Evolutionary conservation across 2,329 filamentous ascomycete genomes (phyloP).

Genomic region (Beauveria rudraprayagi): DNA sequence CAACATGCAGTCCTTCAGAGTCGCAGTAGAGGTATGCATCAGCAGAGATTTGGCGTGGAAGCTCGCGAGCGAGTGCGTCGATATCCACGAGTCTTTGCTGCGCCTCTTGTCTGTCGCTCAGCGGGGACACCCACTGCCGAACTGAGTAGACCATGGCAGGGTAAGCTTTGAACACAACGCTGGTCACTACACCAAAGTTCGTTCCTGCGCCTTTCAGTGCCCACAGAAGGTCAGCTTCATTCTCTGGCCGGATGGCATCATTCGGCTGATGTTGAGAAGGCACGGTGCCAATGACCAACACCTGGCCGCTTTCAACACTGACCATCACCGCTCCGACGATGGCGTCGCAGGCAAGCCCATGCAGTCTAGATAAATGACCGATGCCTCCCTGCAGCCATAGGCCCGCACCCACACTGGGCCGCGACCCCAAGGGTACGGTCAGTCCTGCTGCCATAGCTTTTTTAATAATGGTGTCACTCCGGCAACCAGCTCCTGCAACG

Average conservation of each 20-base stretch:
- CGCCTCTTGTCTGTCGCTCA: conserved; percentile 20
- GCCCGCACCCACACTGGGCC: conserved; percentile 53
- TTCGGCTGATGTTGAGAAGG: conserved; percentile 35
- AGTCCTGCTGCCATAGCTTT: conserved; percentile 38
- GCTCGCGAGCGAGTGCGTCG: conserved; percentile 30
- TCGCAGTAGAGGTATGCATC: conserved; percentile 51
- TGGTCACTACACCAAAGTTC: conserved; percentile 51
- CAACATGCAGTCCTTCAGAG: conserved; percentile 27
- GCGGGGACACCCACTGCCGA: neutral
- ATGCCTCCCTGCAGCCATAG: conserved; percentile 59
- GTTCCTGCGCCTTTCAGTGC: conserved; percentile 50
- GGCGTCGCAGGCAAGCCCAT: conserved; percentile 50
- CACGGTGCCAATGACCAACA: conserved; percentile 39
- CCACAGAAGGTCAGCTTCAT: conserved; percentile 48
- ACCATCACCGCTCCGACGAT: conserved; percentile 54
- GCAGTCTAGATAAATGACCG: conserved; percentile 45
- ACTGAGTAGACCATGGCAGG: neutral
- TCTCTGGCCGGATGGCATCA: conserved; percentile 32
- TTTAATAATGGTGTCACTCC: conserved; percentile 43
- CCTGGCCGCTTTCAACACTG: conserved; percentile 36
- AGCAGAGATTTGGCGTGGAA: conserved; percentile 36
- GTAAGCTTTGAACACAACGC: conserved; percentile 41
- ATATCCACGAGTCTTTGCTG: conserved; percentile 31
- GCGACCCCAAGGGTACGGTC: conserved; percentile 50
- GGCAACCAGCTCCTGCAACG: conserved; percentile 49